Conservation (phyloP, 108 stramenopile species). For the Skeletonema costatum region DNA sequence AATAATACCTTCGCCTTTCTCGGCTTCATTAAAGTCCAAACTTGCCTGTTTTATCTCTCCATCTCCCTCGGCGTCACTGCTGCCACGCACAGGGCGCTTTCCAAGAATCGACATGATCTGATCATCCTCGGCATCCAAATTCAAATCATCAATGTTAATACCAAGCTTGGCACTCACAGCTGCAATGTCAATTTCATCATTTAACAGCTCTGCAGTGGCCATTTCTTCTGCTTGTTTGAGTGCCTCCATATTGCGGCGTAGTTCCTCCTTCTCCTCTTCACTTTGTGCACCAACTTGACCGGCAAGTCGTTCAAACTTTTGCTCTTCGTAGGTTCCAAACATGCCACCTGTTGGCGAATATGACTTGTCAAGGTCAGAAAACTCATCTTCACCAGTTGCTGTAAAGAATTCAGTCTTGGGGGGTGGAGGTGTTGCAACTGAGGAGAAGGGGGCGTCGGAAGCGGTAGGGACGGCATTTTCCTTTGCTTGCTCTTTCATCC, state of each 20-base stretch:
- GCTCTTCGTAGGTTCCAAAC: conserved; percentile 76
- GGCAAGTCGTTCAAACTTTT: conserved; percentile 58
- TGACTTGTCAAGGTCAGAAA: not conserved
- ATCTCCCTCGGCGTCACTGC: not conserved
- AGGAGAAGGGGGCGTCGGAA: not conserved
- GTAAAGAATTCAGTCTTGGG: conserved; percentile 64
- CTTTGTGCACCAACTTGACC: conserved; percentile 57
- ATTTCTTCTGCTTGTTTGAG: conserved; percentile 34
- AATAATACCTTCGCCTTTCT: conserved; percentile 22
- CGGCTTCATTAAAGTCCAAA: conserved; percentile 1
- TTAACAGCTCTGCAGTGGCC: conserved; percentile 10
- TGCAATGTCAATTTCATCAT: conserved; percentile 15
- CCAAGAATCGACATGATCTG: conserved; percentile 30
- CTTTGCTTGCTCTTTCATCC: not conserved
- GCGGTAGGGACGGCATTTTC: not conserved
- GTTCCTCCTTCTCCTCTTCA: conserved; percentile 63
- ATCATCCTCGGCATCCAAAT: conserved; percentile 26
- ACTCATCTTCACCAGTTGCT: conserved; percentile 2
- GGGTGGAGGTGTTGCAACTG: conserved; percentile 5
- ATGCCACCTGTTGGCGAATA: conserved; percentile 21
- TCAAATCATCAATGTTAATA: conserved; percentile 15
- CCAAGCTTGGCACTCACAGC: conserved; percentile 29
- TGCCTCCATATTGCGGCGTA: conserved; percentile 60
- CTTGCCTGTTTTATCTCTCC: not conserved
- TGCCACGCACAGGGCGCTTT: conserved; percentile 14